Evolutionary conservation across 2,329 filamentous ascomycete genomes (phyloP).

Genomic region (Epichloe hybrida): DNA sequence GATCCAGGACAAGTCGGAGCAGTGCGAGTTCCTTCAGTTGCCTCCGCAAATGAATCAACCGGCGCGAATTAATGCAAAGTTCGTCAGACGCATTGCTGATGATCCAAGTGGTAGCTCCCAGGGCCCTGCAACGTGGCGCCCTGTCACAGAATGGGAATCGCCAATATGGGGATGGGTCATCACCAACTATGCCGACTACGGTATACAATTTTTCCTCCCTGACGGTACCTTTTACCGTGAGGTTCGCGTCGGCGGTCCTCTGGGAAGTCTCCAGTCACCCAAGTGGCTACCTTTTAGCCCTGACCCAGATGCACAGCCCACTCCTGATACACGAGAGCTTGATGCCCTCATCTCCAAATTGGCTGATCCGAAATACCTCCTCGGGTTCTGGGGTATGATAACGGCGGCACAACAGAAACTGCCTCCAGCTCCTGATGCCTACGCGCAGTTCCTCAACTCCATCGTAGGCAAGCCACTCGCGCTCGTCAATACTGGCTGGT

Average conservation of each 20-base stretch:
- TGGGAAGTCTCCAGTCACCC: too few relatives aligned
- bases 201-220: conserved; percentile 26
- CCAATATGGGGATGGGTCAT: conserved; percentile 30
- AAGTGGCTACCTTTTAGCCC: conserved; percentile 22
- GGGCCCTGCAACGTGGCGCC: conserved; percentile 7
- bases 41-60: conserved; percentile 27
- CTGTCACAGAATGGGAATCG: conserved; percentile 21
- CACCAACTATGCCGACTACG: conserved; percentile 26
- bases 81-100: conserved; percentile 11
- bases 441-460: conserved; percentile 21
- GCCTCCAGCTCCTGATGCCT: conserved; percentile 18
- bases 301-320: conserved; percentile 1
- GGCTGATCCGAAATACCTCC: conserved; percentile 14
- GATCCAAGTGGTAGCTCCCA: not conserved
- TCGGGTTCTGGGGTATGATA: conserved; percentile 23
- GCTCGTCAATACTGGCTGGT: conserved; percentile 25
- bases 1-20: conserved; percentile 5
- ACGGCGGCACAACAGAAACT: conserved; percentile 2
- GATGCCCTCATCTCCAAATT: conserved; percentile 15
- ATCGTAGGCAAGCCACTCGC: conserved; percentile 29
- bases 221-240: conserved; percentile 30
- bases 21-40: conserved; percentile 25
- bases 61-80: conserved; percentile 22
- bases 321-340: conserved; percentile 12
- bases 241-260: conserved; percentile 12